Evolutionary conservation across 768 basidiomycete genomes (phyloP), one percentile per base, ranked within the genome.

Genomic region (Infundibulicybe gibba): DNA sequence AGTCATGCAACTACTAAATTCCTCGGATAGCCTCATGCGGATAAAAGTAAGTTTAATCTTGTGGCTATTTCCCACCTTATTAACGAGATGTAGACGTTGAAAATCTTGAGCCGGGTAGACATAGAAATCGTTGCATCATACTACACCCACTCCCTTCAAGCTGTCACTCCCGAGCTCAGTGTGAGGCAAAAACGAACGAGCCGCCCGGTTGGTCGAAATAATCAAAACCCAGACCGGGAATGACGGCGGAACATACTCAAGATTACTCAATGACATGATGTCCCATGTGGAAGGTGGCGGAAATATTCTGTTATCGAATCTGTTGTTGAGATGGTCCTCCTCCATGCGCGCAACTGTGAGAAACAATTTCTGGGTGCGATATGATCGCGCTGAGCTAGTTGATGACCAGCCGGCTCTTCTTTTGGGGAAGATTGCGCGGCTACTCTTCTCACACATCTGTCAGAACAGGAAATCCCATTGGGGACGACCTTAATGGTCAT

Each of bases 1-100:
- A 31, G 69, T 91, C 16, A 86, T 92, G 80, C 75, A 73, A 49
- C 63, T 86, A 13, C 65, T 92, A 20, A 76, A 83, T 49, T 80
- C 78, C 2, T 62, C 71, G 1, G 90, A 92, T 59, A 51, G 59
- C 8, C 55, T 71, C 21, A 76, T 89, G 34, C 74, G 87, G 46
- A 71, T 62, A 43, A 83, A 73, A 71, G 90, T 85, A 54, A 47
- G 71, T 47, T n/a, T 43, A 13, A 10, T 15, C 33, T 15, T 33
- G 12, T 32, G 32, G n/a, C 11, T 16, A 48, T 25, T 45, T 52
- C 40, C 51, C 21, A 51, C 16, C 41, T 49, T 47, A 43, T 40
- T 44, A 43, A 6, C n/a, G 34, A 40, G 17, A 47, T 40, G 64
- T 72, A 92, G 90, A 85, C 83, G 0, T 62, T 89, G 32, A 67